Evolutionary conservation across 2,329 filamentous ascomycete genomes (phyloP).

Genomic region (Aspergillus neoniger): DNA sequence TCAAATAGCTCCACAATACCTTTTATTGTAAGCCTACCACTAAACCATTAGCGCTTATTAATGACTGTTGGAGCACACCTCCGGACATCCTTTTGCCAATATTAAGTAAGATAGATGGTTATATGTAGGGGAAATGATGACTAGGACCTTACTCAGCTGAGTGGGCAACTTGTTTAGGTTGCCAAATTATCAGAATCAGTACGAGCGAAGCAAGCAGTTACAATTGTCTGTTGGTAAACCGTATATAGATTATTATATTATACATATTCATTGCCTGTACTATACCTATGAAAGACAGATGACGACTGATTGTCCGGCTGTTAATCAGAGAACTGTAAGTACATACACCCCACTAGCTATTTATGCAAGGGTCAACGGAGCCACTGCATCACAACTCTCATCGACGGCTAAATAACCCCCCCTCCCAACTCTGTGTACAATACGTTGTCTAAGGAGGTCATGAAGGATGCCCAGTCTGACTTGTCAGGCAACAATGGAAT

Average conservation of each 20-base stretch:
- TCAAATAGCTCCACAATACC: too few species aligned
- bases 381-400: not conserved
- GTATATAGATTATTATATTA: not conserved
- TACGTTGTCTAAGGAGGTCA: not conserved
- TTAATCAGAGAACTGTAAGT: not conserved
- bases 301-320: not conserved
- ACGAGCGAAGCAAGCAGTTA: not conserved
- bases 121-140: too few species aligned
- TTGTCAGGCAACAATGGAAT: conserved; percentile 12
- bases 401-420: not conserved
- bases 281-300: not conserved
- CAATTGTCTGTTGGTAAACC: not conserved
- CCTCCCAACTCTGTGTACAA: not conserved
- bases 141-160: too few species aligned
- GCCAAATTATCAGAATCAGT: too few species aligned
- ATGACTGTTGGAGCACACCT: too few species aligned
- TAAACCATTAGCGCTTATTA: too few species aligned
- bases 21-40: too few species aligned
- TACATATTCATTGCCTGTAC: not conserved
- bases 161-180: too few species aligned
- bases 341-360: not conserved
- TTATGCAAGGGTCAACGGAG: not conserved
- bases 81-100: too few species aligned
- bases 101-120: too few species aligned
- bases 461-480: not conserved